Evolutionary conservation across 768 basidiomycete species (phyloP).

Genomic region (Phaffia tasmanica): DNA sequence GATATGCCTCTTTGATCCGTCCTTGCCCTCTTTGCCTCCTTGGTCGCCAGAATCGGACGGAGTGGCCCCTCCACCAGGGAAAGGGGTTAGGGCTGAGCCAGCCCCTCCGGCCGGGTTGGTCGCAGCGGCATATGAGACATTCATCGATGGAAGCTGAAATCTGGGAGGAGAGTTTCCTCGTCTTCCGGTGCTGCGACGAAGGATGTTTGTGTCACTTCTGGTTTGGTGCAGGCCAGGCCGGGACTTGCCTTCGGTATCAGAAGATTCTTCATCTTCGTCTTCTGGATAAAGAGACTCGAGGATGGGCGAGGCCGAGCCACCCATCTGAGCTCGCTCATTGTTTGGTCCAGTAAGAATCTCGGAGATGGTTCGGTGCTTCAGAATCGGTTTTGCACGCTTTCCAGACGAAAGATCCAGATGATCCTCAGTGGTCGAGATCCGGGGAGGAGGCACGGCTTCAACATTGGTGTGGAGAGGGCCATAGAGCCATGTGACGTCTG

Average conservation of each 20-base stretch:
- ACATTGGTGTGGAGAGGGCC: conserved; percentile 92
- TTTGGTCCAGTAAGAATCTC: conserved; percentile 73
- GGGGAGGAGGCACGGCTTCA: conserved; percentile 63
- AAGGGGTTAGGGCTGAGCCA: conserved; percentile 25
- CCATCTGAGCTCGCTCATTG: background rate
- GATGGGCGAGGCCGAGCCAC: conserved; percentile 47
- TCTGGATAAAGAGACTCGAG: conserved; percentile 42
- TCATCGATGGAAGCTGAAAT: conserved; percentile 30
- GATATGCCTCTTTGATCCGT: conserved; percentile 63
- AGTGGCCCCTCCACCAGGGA: conserved; percentile 6
- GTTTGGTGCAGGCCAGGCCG: conserved; percentile 65
- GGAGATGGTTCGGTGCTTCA: conserved; percentile 86
- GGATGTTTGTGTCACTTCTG: conserved; percentile 78
- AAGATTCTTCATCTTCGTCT: conserved; percentile 46
- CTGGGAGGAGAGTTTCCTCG: conserved; percentile 64
- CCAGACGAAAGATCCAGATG: conserved; percentile 44
- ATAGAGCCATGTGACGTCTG: conserved; percentile 98
- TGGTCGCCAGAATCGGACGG: conserved; percentile 1
- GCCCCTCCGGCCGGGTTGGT: conserved; percentile 35
- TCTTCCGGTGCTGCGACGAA: conserved; percentile 36
- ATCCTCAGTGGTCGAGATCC: conserved; percentile 45
- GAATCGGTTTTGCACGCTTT: conserved; percentile 59
- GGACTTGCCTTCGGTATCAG: conserved; percentile 33
- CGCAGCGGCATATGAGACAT: too few species aligned
- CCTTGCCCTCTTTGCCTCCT: conserved; percentile 8